Evolutionary conservation across 2,329 filamentous ascomycete species (phyloP), one percentile per base, ranked within the genome.

Genomic region (Monosporascus sp.): DNA sequence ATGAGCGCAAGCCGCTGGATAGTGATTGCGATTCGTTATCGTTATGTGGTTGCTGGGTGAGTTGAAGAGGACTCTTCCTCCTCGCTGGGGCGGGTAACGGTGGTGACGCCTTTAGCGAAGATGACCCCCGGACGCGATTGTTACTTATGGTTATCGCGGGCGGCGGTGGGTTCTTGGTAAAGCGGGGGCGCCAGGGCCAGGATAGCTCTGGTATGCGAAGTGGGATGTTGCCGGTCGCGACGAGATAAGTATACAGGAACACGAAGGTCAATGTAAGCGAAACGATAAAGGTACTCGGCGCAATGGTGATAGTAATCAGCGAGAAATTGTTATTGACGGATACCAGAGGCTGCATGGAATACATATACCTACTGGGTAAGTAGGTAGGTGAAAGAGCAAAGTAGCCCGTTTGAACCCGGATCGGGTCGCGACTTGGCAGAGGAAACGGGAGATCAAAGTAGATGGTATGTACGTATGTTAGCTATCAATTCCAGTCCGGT

Each of bases 311-410:
- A 69, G 76, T 84, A 66, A 85, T 66, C 60, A 85, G 75, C 54
- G 80, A 80, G 66, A 84, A 75, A 76, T 82, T 79, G 69, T 80
- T 84, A 70, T 83, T 80, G 60, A 84, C 77, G 51, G 79, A 80
- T 61, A 85, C 70, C 67, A 84, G 72, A 55, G 81, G 80, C 73
- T 77, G 77, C 80, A 84, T 83, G 65, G 70, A 70, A 68, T 59
- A n/a, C 16, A 22, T 26, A 22, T 35, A 35, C 31, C 31, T 35
- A 35, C 31, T 35, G 14, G 11, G 9, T 14, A 35, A 9, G 31
- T 35, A 35, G 31, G 31, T 14, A 20, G 38, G 38, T 4, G 8
- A 3, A 41, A 20, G 19, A 41, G 38, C 38, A 14, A 35, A 35
- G 31, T 35, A 35, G 31, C 31, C 31, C 31, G 31, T 35, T 35